Base-by-base conservation (phyloP, 805 yeast genomes). In the Metschnikowia santaceciliae region DNA sequence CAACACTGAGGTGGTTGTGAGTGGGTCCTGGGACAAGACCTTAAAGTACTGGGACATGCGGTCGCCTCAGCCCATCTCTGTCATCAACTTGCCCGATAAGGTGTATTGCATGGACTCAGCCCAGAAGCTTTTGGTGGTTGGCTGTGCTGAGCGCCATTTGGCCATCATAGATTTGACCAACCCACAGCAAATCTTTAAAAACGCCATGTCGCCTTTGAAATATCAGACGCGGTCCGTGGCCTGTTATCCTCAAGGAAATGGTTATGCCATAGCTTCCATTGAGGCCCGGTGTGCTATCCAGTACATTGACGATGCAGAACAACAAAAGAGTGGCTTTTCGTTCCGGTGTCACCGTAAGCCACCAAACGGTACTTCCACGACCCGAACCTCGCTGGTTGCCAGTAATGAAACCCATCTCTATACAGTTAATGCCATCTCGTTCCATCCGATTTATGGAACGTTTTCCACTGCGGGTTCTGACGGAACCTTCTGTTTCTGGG, bases 11-110 rank as follows among this genome's bases (percentile, higher is more conserved):
- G 88, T 88, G 56, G 82, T 92, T 26, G 97, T 90, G 3, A 82
- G 91, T 41, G 97, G 96, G 6, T 89, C 97, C 6, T 94, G 97
- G 97, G 99, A 94, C 70, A 90, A 90, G 70, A 90, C 97, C 1
- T 71, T 94, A 55, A 84, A 82, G 65, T 94, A 94, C 69, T 92
- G 99, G 99, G 98, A 94, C 70, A 76, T 88, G 71, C 83, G 97
- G 63, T 83, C 84, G 57, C 87, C 85, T 42, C 84, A 81, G 60
- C 94, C 98, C 15, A 79, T 92, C 19, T 80, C 90, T 17, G 87
- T 96, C 3, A 72, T 94, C 38, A 80, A 80, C 61, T 73, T 94
- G 66, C 96, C 98, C 0, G 98, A 94, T 58, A 76, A 96, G 48
- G 96, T 89, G 0, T 92, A 90, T 70, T 74, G 90, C 11, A 86